Evolutionary conservation across 345 rosid genomes (phyloP), one percentile per base, ranked within the genome.

Genomic region (Lepidium aucheri): DNA sequence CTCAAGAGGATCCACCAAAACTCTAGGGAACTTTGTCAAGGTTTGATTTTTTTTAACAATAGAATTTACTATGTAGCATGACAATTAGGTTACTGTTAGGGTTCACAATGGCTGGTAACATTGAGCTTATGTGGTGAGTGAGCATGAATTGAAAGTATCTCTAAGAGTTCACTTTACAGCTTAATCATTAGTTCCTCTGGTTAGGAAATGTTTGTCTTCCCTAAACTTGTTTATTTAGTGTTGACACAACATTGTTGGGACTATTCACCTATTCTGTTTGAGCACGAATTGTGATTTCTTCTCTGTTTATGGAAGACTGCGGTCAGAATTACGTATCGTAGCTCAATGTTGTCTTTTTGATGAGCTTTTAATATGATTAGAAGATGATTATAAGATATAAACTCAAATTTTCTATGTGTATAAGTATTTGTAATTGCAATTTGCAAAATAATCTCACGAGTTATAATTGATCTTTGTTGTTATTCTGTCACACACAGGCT

Each of bases 21-120:
- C 87, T 33, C 87, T 86, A 9, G 89, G 92, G 3, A 84, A 86
- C 75, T 86, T 86, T 28, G 87, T 86, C 42, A 86, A 84, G 89
- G 85, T 78, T 35, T 60, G 44, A n/a, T 38, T 14, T 1, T 11
- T 45, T 60, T n/a, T 16, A n/a, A n/a, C n/a, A n/a, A n/a, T n/a
- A 34, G 5, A 58, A 12, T 4, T 24, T 24, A 1, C 20, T 34
- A 9, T 15, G 34, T 32, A 35, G 6, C 12, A 8, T 28, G 16
- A 0, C 24, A 28, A 28, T 51, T 28, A n/a, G 11, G 38, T 8
- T 26, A 13, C 35, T 51, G 6, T 51, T 13, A 0, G 8, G 28
- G 34, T n/a, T n/a, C 38, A 54, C 41, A 53, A 16, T 53, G 60
- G 17, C 16, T 51, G 44, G 14, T 3, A 17, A 8, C 33, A 34